Base-by-base conservation (phyloP, 257 asterid species). In the Petunia secreta region DNA sequence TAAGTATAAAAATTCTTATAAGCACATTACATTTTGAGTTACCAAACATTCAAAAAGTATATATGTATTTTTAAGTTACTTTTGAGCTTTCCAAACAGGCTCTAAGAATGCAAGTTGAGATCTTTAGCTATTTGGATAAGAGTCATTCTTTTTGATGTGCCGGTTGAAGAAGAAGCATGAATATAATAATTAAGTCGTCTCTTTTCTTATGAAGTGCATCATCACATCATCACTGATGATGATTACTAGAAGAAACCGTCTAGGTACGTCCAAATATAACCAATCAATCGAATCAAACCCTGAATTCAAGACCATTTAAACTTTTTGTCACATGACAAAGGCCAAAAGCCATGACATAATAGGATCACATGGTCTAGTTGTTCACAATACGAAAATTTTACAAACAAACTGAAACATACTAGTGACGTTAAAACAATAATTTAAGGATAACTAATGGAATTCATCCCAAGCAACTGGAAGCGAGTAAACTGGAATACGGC, bases 291-390 rank as follows among this genome's bases (percentile, higher is more conserved):
- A 69, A 9, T 46, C 77, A 71, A 71, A 71, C 62, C 60, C 62
- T 71, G 50, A 71, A 48, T 71, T 71, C 60, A 71, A 71, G 44
- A 50, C 16, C 77, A 71, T 50, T 48, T 48, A 34, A 34, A 43
- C 44, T 71, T 71, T 71, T 48, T 48, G 59, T 71, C 60, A 34
- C 77, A 71, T 43, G 44, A 71, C 77, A 71, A 36, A 71, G 34
- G 43, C 62, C 60, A 71, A 48, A 71, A 71, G 62, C 62, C 60
- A 71, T 36, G 77, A 34, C 11, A 71, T 34, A 71, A 71, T 40
- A 50, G 13, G 77, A 71, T 71, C 77, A 71, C 60, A 71, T 71
- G 44, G 52, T 71, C 62, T 71, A 2, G 77, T 60, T 50, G 77
- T 50, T 50, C 77, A 34, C 44, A 71, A 48, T 71, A 71, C 34